A percentile compares a stretch with the other conserved stretches of the same genome.
phyloP scores from a whole-genome alignment of 129 eudicot species.

The Lactuca saligna region DNA sequence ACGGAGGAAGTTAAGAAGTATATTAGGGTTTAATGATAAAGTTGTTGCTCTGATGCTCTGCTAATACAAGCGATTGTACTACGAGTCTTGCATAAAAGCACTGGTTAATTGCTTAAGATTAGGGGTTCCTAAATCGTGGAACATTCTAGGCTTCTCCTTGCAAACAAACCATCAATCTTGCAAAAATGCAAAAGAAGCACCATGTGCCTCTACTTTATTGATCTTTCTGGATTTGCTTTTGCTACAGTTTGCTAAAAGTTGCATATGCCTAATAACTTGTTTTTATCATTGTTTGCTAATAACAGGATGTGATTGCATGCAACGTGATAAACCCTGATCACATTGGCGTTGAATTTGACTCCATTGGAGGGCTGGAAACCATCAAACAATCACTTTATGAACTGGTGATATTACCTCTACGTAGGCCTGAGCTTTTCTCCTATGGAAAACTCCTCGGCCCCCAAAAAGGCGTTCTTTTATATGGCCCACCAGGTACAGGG shows the following conservation, averaged over 20 bases:
- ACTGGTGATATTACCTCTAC: slow-evolving; percentile 73
- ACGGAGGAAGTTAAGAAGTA: not conserved
- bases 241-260: too few relatives aligned
- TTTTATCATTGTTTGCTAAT: slow-evolving; percentile 12
- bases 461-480: slow-evolving; percentile 82
- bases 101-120: not conserved
- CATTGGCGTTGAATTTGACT: slow-evolving; percentile 71
- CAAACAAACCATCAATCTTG: not conserved
- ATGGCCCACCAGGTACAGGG: slow-evolving; percentile 97
- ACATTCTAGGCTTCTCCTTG: not conserved
- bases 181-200: not conserved
- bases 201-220: not conserved
- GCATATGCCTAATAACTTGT: not conserved
- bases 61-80: not conserved
- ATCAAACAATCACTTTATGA: slow-evolving; percentile 73
- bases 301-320: slow-evolving; percentile 85
- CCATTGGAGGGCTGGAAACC: slow-evolving; percentile 82
- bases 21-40: slow-evolving; percentile 20
- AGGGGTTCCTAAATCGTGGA: not conserved
- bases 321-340: slow-evolving; percentile 86
- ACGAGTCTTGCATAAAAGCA: not conserved
- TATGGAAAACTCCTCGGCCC: slow-evolving; percentile 87
- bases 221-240: too few relatives aligned
- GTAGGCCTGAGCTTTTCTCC: slow-evolving; percentile 84
- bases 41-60: not conserved